Evolutionary conservation across 176 grass and related monocot species (phyloP).

Genomic region (Musa schizocarpa): DNA sequence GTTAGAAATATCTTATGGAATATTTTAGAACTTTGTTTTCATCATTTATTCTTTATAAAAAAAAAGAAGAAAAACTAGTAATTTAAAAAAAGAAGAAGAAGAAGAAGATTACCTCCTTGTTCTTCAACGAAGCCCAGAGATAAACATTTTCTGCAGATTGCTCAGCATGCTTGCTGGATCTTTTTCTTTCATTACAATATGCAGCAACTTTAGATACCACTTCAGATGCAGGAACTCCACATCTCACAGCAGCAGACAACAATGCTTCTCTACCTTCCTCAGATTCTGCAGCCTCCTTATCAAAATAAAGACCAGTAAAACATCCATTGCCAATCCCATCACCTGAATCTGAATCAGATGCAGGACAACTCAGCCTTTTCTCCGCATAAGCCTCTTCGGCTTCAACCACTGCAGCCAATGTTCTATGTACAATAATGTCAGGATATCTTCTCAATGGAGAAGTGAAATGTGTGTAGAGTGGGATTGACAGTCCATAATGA

Average conservation of each 20-base stretch:
- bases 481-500: conserved; percentile 70
- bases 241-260: conserved; percentile 42
- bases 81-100: too few relatives aligned
- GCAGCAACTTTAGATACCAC: conserved; percentile 51
- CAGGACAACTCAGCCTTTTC: conserved; percentile 24
- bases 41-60: too few relatives aligned
- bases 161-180: conserved; percentile 65
- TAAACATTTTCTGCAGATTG: conserved; percentile 73
- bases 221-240: conserved; percentile 51
- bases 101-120: conserved; percentile 45
- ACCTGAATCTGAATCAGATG: conserved; percentile 12
- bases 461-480: conserved; percentile 90
- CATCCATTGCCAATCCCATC: conserved; percentile 27
- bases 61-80: neutral
- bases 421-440: conserved; percentile 94
- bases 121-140: conserved; percentile 80
- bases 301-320: conserved; percentile 68
- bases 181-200: conserved; percentile 87
- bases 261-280: conserved; percentile 64
- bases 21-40: too few relatives aligned
- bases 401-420: conserved; percentile 61
- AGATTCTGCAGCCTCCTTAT: conserved; percentile 57
- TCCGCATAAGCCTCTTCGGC: conserved; percentile 69
- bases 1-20: too few relatives aligned
- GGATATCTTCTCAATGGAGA: conserved; percentile 88